Percentiles rank a stretch among this genome's conserved stretches.
phyloP scores from a whole-genome alignment of 2,329 filamentous ascomycete genomes.

The Penicillium sumatraense region DNA sequence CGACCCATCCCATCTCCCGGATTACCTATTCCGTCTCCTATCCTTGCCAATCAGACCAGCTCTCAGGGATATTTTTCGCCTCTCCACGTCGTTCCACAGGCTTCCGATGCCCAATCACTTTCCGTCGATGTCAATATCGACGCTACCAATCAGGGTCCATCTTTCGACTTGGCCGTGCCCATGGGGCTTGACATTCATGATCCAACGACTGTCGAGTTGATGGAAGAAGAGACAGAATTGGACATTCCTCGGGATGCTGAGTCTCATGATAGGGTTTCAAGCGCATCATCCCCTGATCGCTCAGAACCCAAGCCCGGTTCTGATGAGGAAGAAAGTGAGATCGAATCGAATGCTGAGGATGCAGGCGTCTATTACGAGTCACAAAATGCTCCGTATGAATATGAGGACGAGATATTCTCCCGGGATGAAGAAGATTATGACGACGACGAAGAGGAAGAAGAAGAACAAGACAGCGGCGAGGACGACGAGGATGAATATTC shows the following conservation, averaged over 20 bases:
- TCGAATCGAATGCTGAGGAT: conserved; percentile 7
- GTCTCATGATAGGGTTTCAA: conserved; percentile 5
- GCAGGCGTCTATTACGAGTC: conserved; percentile 7
- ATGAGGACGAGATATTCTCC: conserved; percentile 9
- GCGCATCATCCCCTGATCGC: background rate
- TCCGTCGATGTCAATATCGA: conserved; percentile 6
- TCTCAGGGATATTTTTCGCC: conserved; percentile 39
- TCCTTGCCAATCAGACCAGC: conserved; percentile 33
- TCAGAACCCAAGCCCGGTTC: background rate
- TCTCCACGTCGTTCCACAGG: conserved; percentile 13
- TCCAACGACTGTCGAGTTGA: background rate
- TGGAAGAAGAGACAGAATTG: conserved; percentile 10
- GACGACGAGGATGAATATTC: conserved; percentile 19
- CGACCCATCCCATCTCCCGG: conserved; percentile 45
- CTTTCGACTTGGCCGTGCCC: background rate
- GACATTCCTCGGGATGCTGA: background rate
- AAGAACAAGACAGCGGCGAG: conserved; percentile 4
- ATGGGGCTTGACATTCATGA: background rate
- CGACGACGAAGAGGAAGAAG: conserved; percentile 1
- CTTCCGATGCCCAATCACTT: conserved; percentile 4
- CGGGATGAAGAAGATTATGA: conserved; percentile 16
- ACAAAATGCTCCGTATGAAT: conserved; percentile 16
- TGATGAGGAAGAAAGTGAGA: conserved; percentile 15
- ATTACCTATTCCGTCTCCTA: conserved; percentile 45
- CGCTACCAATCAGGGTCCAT: background rate